Conservation (phyloP, 2,329 filamentous ascomycete genomes). For the Phialemoniopsis sp. region DNA sequence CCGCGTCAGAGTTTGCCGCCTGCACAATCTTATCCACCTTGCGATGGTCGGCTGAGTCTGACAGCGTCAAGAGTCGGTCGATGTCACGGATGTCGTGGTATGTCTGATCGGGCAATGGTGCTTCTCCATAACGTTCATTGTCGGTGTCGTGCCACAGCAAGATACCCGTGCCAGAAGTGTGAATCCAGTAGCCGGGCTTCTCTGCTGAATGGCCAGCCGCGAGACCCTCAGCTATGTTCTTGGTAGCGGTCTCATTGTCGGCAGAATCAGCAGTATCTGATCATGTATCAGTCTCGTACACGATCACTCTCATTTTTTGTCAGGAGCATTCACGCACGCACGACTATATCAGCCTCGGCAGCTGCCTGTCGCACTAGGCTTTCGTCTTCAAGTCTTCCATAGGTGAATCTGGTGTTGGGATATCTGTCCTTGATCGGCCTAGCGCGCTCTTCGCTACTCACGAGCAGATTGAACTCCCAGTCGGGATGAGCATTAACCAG, state of each 20-base stretch:
- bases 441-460: constrained; percentile 42
- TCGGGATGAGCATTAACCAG: constrained; percentile 39
- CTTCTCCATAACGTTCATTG: constrained; percentile 35
- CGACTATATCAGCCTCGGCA: constrained; percentile 43
- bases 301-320: background rate
- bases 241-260: constrained; percentile 35
- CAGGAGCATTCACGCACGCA: constrained; percentile 31
- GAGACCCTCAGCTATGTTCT: constrained; percentile 41
- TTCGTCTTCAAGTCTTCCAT: constrained; percentile 40
- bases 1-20: constrained; percentile 23
- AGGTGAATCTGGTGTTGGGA: constrained; percentile 41
- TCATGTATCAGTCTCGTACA: too few relatives aligned
- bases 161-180: constrained; percentile 44
- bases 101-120: constrained; percentile 34
- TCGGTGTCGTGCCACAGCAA: constrained; percentile 39
- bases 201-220: constrained; percentile 33
- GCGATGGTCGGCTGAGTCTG: constrained; percentile 56
- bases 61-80: constrained; percentile 48
- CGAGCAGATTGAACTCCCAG: constrained; percentile 34
- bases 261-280: constrained; percentile 47
- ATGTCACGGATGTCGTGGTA: constrained; percentile 60
- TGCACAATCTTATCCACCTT: constrained; percentile 65
- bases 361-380: constrained; percentile 47
- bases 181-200: constrained; percentile 44
- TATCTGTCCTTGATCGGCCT: constrained; percentile 39